Conservation (phyloP, 257 asterid species). For the Solanum virginianum region DNA sequence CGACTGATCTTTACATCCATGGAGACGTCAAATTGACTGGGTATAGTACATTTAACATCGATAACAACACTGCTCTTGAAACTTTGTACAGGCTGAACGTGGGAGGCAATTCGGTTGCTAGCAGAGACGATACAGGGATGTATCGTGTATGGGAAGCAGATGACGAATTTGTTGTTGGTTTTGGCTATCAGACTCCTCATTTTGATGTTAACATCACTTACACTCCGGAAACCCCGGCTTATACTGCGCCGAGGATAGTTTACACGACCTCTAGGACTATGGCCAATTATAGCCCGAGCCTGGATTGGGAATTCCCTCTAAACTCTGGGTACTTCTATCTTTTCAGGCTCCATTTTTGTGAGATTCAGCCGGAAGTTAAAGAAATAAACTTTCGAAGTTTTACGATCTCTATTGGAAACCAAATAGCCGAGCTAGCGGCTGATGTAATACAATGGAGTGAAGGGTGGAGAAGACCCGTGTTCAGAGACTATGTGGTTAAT, state of each 20-base stretch:
- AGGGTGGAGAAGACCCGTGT: constrained; percentile 9
- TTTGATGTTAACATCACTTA: constrained; percentile 2
- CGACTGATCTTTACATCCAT: constrained; percentile 21
- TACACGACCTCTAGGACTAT: constrained; percentile 21
- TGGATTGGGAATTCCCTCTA: constrained; percentile 28
- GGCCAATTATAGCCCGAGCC: not conserved
- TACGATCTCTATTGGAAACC: constrained; percentile 1
- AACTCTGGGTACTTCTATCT: too few relatives aligned
- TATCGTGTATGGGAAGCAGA: constrained; percentile 35
- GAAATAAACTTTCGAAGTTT: constrained; percentile 9
- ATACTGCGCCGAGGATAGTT: constrained; percentile 35
- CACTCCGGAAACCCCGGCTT: constrained; percentile 9
- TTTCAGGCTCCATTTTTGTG: constrained; percentile 35
- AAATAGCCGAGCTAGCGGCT: not conserved
- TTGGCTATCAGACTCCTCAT: not conserved
- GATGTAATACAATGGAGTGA: constrained; percentile 16
- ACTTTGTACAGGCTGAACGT: constrained; percentile 39
- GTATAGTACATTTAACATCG: not conserved
- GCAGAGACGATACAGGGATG: constrained; percentile 34
- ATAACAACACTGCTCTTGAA: constrained; percentile 21
- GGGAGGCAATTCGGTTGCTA: constrained; percentile 3
- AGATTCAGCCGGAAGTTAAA: constrained; percentile 2
- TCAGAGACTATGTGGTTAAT: constrained; percentile 17
- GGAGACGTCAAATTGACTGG: not conserved
- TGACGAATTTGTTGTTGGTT: not conserved